Base-by-base conservation (phyloP, 2,329 filamentous ascomycete genomes). In the Leptographium wingfieldii region DNA sequence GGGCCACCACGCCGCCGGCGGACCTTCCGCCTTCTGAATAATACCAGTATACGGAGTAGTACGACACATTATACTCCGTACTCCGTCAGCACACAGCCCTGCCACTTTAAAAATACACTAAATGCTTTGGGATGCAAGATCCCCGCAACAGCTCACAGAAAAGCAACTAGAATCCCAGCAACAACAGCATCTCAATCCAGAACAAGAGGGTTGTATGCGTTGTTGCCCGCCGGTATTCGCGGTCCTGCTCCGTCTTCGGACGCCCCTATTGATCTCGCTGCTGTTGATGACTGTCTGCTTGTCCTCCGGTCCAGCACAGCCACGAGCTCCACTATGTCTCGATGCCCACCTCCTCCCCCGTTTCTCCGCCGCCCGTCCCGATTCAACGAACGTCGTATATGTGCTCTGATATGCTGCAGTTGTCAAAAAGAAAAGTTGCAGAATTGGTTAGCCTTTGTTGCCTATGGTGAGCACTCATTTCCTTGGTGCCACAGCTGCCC, bases 291-390 rank as follows among this genome's bases (percentile, higher is more conserved):
- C 38, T 40, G 19, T 22, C 31, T 51, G 19, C n/a, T 58, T 51
- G 48, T 55, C 48, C 59, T 46, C 14, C 59, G 59, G 48, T 58
- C 55, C 16, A 60, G 7, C 14, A 64, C 33, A 14, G 62, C 61
- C 16, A 55, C 46, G 40, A 63, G 56, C 6, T 57, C 60, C 51
- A 57, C 2, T 12, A 59, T 11, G 48, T 64, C 61, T 6, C 61
- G 58, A 6, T 53, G 11, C 19, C 35, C 40, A 35, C 31, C n/a
- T 3, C 40, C 55, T 6, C 46, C 19, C n/a, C 46, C 40, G 27
- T 12, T 25, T n/a, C 35, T 12, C 35, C 43, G 31, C 29, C 46
- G 56, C 19, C 35, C 40, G 11, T 57, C 31, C 11, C 46, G 29
- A 22, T 57, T 19, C 57, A 59, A 55, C 22, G 57, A 53, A 9